phyloP scores from a whole-genome alignment of 345 rosid genomes.

The Dimocarpus longan region DNA sequence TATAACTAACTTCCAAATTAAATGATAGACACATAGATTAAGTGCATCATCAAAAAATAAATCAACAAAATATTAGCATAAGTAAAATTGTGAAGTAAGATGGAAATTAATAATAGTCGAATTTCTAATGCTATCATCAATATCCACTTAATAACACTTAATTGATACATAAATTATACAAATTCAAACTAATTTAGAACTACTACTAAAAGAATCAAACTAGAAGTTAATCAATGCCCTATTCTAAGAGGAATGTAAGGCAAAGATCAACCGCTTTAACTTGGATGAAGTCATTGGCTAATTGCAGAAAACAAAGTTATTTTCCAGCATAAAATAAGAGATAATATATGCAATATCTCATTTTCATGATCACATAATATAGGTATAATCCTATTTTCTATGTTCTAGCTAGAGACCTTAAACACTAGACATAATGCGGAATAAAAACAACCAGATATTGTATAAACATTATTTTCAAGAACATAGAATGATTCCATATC shows the following conservation, averaged over 20 bases:
- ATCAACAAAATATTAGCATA: not conserved
- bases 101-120: not conserved
- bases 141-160: not conserved
- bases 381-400: not conserved
- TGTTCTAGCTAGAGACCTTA: not conserved
- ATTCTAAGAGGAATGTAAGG: not conserved
- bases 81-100: no score
- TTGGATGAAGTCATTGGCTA: not conserved
- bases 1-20: not conserved
- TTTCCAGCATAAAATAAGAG: constrained; percentile 7
- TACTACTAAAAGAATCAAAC: not conserved
- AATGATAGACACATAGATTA: not conserved
- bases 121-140: not conserved
- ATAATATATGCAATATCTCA: not conserved
- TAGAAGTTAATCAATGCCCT: not conserved
- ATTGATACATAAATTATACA: not conserved
- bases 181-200: not conserved
- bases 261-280: not conserved
- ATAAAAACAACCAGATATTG: not conserved
- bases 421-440: not conserved
- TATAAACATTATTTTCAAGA: not conserved
- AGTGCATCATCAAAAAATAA: not conserved
- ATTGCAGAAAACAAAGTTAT: not conserved
- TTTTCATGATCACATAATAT: not conserved
- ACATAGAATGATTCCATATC: not conserved